Evolutionary conservation across 768 basidiomycete species (phyloP).

Genomic region (Podaxis carcinomalis): DNA sequence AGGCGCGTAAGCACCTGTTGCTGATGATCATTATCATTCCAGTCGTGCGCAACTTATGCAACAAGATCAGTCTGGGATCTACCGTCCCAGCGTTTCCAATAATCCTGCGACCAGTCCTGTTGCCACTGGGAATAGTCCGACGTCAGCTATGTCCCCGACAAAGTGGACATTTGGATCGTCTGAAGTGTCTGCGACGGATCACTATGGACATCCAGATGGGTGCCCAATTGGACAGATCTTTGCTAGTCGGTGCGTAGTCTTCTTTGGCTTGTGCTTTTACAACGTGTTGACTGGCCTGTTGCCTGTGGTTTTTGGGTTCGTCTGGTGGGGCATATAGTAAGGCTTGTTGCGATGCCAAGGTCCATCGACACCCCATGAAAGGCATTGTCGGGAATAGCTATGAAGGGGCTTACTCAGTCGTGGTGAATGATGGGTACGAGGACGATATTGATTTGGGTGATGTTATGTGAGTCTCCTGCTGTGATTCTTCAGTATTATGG

Average conservation of each 20-base stretch:
- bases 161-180: neutral
- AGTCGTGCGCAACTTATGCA: conserved; percentile 8
- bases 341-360: conserved; percentile 19
- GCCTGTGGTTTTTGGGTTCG: neutral
- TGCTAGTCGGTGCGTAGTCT: conserved; percentile 1
- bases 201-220: conserved; percentile 9
- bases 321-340: conserved; percentile 16
- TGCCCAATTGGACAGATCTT: neutral
- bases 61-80: conserved; percentile 4
- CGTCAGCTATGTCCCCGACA: neutral
- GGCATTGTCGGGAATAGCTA: conserved; percentile 29
- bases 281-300: neutral
- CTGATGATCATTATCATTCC: neutral
- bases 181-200: conserved; percentile 2
- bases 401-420: conserved; percentile 37
- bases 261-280: neutral
- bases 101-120: neutral
- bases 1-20: neutral
- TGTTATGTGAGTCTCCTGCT: conserved; percentile 26
- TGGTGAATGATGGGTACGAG: conserved; percentile 34
- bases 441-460: conserved; percentile 39
- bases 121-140: neutral
- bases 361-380: conserved; percentile 26
- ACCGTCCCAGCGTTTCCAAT: neutral
- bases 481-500: neutral